phyloP scores from a whole-genome alignment of 2,329 filamentous ascomycete species.

The Magnaporthiopsis poae region DNA sequence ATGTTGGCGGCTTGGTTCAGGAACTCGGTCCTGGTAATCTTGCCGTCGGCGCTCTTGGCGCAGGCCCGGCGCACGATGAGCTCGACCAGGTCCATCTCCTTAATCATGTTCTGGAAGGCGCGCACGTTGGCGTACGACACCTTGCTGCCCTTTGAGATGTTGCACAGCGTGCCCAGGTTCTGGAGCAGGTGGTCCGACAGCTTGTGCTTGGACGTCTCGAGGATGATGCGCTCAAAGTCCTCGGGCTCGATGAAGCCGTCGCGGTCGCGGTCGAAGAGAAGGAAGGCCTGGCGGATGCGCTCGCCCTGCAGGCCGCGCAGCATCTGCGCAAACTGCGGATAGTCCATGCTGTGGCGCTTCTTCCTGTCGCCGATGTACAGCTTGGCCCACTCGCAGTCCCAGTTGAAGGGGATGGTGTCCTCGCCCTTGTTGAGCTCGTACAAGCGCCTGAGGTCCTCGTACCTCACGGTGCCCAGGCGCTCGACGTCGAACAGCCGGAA shows the following conservation, averaged over 20 bases:
- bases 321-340: slow-evolving; percentile 97
- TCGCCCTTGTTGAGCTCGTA: slow-evolving; percentile 85
- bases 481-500: slow-evolving; percentile 92
- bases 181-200: slow-evolving; percentile 89
- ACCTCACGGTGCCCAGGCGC: slow-evolving; percentile 75
- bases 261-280: slow-evolving; percentile 77
- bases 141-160: slow-evolving; percentile 82
- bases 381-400: slow-evolving; percentile 92
- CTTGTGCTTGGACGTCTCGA: slow-evolving; percentile 88
- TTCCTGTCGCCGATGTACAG: slow-evolving; percentile 85
- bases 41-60: slow-evolving; percentile 72
- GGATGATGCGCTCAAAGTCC: slow-evolving; percentile 92
- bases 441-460: slow-evolving; percentile 73
- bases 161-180: slow-evolving; percentile 86
- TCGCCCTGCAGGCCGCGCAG: slow-evolving; percentile 90
- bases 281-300: slow-evolving; percentile 89
- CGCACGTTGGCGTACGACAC: slow-evolving; percentile 96
- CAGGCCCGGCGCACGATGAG: slow-evolving; percentile 82
- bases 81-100: slow-evolving; percentile 95
- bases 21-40: slow-evolving; percentile 89
- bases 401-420: slow-evolving; percentile 83
- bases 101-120: slow-evolving; percentile 95
- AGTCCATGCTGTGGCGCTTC: slow-evolving; percentile 82
- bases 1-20: slow-evolving; percentile 84
- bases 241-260: slow-evolving; percentile 93